A percentile compares a stretch with the other conserved stretches of the same genome.
Evolutionary conservation across 2,329 filamentous ascomycete species (phyloP).

Genomic region (Talaromyces verruculosus): DNA sequence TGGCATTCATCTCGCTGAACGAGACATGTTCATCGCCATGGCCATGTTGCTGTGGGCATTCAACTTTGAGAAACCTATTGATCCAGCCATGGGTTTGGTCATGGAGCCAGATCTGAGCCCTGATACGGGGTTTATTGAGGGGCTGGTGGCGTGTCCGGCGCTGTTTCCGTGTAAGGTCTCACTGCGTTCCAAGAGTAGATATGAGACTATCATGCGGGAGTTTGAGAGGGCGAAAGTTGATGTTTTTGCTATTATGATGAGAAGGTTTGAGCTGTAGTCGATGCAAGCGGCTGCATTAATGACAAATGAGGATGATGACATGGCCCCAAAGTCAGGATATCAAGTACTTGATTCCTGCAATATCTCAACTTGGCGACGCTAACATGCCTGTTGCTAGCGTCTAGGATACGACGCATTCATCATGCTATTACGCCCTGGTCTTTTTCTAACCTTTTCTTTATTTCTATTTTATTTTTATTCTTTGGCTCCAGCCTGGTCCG

Average conservation of each 20-base stretch:
- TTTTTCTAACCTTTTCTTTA: too few relatives aligned
- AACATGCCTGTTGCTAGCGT: too few relatives aligned
- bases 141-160: conserved; percentile 36
- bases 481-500: too few relatives aligned
- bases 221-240: conserved; percentile 30
- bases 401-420: too few relatives aligned
- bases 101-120: conserved; percentile 29
- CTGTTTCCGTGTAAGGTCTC: conserved; percentile 35
- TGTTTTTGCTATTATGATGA: conserved; percentile 28
- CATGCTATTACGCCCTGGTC: too few relatives aligned
- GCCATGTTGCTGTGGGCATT: conserved; percentile 55
- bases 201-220: conserved; percentile 34
- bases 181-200: conserved; percentile 33
- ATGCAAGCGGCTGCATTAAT: not conserved
- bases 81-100: conserved; percentile 49
- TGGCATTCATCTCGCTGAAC: conserved; percentile 53
- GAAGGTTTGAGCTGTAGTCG: not conserved
- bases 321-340: too few relatives aligned
- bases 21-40: conserved; percentile 50
- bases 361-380: too few relatives aligned
- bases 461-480: too few relatives aligned
- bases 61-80: conserved; percentile 51
- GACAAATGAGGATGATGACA: not conserved
- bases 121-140: conserved; percentile 33
- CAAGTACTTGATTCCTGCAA: too few relatives aligned